phyloP scores from a whole-genome alignment of 139 green algal species.

The Haematococcus lacustris region DNA sequence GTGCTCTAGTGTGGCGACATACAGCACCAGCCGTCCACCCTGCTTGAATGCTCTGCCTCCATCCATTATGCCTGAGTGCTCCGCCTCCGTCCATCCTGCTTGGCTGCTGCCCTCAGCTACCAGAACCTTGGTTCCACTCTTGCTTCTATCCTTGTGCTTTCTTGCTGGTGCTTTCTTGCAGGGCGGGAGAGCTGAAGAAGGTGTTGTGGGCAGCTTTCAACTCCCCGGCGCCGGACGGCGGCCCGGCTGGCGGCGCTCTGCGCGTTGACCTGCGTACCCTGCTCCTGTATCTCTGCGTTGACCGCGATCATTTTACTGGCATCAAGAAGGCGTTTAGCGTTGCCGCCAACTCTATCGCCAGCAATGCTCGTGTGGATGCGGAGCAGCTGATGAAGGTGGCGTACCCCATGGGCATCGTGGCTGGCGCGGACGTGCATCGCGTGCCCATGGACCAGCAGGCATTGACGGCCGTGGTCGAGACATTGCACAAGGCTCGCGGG shows the following conservation, averaged over 20 bases:
- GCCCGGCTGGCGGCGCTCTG: not conserved
- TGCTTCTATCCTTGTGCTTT: no score
- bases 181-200: slow-evolving; percentile 24
- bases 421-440: slow-evolving; percentile 11
- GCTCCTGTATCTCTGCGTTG: slow-evolving; percentile 47
- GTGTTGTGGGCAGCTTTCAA: slow-evolving; percentile 44
- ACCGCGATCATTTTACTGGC: slow-evolving; percentile 39
- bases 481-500: slow-evolving; percentile 18
- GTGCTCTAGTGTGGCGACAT: no score
- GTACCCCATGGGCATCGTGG: slow-evolving; percentile 31
- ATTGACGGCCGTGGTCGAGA: slow-evolving; percentile 11
- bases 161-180: not conserved
- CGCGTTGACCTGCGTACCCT: slow-evolving; percentile 20
- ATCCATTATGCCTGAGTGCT: not conserved
- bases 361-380: not conserved
- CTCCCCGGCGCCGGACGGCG: not conserved
- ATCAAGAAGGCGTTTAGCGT: slow-evolving; percentile 45
- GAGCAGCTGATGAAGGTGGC: slow-evolving; percentile 23
- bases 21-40: no score
- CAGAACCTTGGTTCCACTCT: no score
- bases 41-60: not conserved
- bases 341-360: slow-evolving; percentile 8
- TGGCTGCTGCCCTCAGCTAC: no score
- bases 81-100: not conserved
- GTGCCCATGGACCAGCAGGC: slow-evolving; percentile 22